phyloP scores from a whole-genome alignment of 768 basidiomycete species.

The Cubamyces sp. region DNA sequence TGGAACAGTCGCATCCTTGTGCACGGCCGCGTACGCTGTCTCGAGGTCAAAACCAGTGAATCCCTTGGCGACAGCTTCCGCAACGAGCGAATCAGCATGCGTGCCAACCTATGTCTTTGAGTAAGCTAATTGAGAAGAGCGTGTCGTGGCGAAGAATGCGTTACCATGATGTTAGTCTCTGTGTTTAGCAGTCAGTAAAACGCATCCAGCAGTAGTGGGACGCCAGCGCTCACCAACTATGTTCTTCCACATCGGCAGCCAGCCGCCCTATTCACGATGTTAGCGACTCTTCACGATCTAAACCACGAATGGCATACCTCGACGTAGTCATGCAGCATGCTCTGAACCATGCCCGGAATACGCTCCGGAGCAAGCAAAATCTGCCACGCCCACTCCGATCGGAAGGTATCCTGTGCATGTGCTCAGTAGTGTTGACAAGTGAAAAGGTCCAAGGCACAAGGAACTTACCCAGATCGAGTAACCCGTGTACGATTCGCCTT shows the following conservation, averaged over 20 bases:
- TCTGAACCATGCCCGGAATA: constrained; percentile 73
- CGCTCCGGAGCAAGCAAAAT: constrained; percentile 78
- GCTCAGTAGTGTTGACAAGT: neutral
- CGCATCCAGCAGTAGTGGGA: neutral
- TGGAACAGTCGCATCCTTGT: constrained; percentile 71
- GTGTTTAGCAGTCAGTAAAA: neutral
- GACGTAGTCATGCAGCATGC: constrained; percentile 79
- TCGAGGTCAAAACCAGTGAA: constrained; percentile 64
- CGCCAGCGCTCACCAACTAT: constrained; percentile 53
- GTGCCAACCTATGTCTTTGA: constrained; percentile 58
- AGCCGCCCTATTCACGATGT: constrained; percentile 55
- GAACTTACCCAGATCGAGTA: constrained; percentile 75
- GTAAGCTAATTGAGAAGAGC: neutral
- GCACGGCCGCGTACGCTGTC: constrained; percentile 72
- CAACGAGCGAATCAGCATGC: constrained; percentile 78
- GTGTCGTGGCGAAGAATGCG: neutral
- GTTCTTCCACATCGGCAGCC: constrained; percentile 93
- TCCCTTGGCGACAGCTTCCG: constrained; percentile 72
- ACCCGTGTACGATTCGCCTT: constrained; percentile 74
- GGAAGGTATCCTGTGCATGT: constrained; percentile 67
- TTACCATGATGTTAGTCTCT: constrained; percentile 86
- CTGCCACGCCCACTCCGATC: constrained; percentile 80
- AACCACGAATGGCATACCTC: constrained; percentile 45
- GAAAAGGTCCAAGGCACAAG: neutral
- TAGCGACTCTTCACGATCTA: neutral